Evolutionary conservation across 495 filamentous ascomycete genomes (phyloP), one percentile per base, ranked within the genome.

Genomic region (Penicillium odoratum): DNA sequence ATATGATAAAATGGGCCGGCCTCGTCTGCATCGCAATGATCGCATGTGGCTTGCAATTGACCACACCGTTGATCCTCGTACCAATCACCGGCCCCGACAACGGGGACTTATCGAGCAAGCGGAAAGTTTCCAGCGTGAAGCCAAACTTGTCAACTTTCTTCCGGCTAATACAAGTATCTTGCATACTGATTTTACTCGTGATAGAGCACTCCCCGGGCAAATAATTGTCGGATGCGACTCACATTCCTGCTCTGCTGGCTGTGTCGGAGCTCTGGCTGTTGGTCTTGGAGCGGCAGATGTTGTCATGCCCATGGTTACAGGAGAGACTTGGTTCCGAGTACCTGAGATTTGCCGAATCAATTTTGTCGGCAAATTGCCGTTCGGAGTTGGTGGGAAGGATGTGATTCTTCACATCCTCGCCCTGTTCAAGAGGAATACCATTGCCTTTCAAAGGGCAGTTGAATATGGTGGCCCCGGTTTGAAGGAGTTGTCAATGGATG

Each of bases 1-100:
- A 31, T 76, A 76, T 51, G 48, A 74, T 26, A 5, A 29, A 3
- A 45, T 81, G 7, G 71, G 71, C 4, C 61, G 54, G 25, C 71
- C 76, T 4, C 68, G 68, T 4, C 74, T 79, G 52, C 77, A 66
- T 36, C 75, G 78, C 28, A 81, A 80, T 56, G 77, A 81, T 55
- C 66, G 77, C 7, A 73, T 81, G 53, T 81, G 77, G 78, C 68
- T 81, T 6, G 75, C 72, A 3, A 71, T 70, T 0, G 78, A 81
- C 54, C 77, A 81, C 62, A 63, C 74, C 10, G 75, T 81, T 15
- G 73, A 81, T 48, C 78, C 77, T 0, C 64, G 75, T 0, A 55
- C 71, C 1, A 72, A 71, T 15, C 34, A 71, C 5, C 47, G 54
- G 2, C 76, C 78, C 3, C 59, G 67, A 21, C 63, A 74, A 8